Evolutionary conservation across 345 rosid genomes (phyloP).

Genomic region (Bretschneidera sinensis): DNA sequence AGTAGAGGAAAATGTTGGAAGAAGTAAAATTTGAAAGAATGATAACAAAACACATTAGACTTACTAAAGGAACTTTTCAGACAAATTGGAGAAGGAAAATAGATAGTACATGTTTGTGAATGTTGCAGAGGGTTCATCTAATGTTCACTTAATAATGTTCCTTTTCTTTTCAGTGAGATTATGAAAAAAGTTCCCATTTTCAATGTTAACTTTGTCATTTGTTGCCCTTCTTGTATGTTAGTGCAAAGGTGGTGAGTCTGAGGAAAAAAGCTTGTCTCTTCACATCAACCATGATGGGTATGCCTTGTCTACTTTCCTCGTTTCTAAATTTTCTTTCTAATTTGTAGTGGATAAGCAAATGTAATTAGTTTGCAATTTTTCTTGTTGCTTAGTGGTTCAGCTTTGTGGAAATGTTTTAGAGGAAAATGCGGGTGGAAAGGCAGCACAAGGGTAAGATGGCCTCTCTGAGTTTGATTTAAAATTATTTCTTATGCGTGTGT

Average conservation of each 20-base stretch:
- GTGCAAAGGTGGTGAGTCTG: slow-evolving; percentile 69
- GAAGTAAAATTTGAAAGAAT: not conserved
- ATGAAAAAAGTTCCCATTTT: not conserved
- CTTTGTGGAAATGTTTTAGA: slow-evolving; percentile 80
- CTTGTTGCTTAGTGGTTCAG: slow-evolving; percentile 41
- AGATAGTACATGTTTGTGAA: not conserved
- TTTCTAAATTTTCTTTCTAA: slow-evolving; percentile 10
- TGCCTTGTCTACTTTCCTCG: slow-evolving; percentile 13
- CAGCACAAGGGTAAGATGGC: slow-evolving; percentile 43
- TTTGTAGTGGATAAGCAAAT: slow-evolving; percentile 12
- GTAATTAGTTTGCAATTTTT: slow-evolving; percentile 2
- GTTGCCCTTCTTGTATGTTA: slow-evolving; percentile 29
- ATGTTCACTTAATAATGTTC: not conserved
- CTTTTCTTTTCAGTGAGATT: not conserved
- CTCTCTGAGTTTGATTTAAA: slow-evolving; percentile 5
- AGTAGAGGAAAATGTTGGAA: too few relatives aligned
- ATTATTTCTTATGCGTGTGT: not conserved
- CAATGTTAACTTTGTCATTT: slow-evolving; percentile 1
- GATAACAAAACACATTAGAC: not conserved
- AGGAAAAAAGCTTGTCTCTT: slow-evolving; percentile 66
- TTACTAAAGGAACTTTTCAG: not conserved
- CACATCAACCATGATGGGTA: slow-evolving; percentile 56
- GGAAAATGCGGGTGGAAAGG: slow-evolving; percentile 80
- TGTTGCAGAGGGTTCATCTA: not conserved
- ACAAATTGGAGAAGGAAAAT: too few relatives aligned